Conservation (phyloP, 1,284 basidiomycete genomes). For the Moesziomyces sp. region DNA sequence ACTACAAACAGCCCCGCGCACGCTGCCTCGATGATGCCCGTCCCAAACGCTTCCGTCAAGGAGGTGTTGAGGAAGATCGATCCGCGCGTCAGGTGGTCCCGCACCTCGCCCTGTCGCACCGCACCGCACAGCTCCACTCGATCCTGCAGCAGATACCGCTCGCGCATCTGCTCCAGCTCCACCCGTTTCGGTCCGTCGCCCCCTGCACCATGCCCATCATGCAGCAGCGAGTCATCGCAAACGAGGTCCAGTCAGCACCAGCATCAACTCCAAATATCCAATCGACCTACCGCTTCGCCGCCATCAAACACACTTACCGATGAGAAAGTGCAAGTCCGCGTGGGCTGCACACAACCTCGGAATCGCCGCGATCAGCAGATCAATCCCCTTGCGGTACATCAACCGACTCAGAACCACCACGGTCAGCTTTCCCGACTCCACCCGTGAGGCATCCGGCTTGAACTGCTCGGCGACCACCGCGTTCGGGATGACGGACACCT, state of each 20-base stretch:
- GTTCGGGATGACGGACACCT: constrained; percentile 78
- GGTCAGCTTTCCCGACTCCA: constrained; percentile 71
- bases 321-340: constrained; percentile 85
- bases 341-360: constrained; percentile 87
- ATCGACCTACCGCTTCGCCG: no score
- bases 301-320: constrained; percentile 74
- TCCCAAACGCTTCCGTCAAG: constrained; percentile 96
- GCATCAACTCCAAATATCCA: neutral
- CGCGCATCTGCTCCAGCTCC: constrained; percentile 94
- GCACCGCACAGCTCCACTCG: constrained; percentile 87
- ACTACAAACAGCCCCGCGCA: constrained; percentile 94
- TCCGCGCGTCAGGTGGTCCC: constrained; percentile 81
- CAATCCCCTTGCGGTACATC: constrained; percentile 95
- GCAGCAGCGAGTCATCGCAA: neutral
- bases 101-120: constrained; percentile 82
- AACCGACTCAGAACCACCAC: constrained; percentile 94
- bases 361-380: constrained; percentile 89
- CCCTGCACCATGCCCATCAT: constrained; percentile 13
- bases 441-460: constrained; percentile 72
- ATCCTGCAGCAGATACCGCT: constrained; percentile 87
- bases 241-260: neutral
- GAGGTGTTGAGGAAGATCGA: constrained; percentile 95
- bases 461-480: constrained; percentile 91
- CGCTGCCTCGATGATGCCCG: constrained; percentile 94
- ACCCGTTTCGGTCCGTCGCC: constrained; percentile 96